Evolutionary conservation across 805 yeast species (phyloP).

Genomic region (Teunomyces gatunensis): DNA sequence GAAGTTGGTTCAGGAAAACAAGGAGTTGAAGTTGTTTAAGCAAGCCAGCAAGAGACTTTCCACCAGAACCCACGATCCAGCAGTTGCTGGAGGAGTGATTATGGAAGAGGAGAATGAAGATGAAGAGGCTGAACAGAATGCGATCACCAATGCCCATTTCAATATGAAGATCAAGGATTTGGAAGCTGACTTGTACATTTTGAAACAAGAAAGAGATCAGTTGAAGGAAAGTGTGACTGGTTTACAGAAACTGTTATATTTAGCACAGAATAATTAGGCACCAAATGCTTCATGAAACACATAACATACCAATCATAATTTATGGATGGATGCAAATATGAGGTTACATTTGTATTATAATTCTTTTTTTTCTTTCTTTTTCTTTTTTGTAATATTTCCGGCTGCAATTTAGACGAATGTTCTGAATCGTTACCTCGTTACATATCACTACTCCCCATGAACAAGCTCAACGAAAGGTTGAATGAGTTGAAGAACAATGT

Average conservation of each 20-base stretch:
- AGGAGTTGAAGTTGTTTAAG: slow-evolving; percentile 58
- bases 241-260: slow-evolving; percentile 56
- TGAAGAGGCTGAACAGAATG: slow-evolving; percentile 9
- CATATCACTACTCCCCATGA: slow-evolving; percentile 8
- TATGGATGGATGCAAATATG: no score
- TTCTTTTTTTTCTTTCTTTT: background rate
- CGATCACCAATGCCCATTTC: slow-evolving; percentile 51
- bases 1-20: slow-evolving; percentile 61
- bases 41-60: slow-evolving; percentile 39
- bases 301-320: no score
- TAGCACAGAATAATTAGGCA: slow-evolving; percentile 11
- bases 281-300: background rate
- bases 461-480: slow-evolving; percentile 15
- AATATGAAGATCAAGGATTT: slow-evolving; percentile 76
- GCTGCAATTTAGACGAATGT: slow-evolving; percentile 1
- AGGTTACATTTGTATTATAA: no score
- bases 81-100: slow-evolving; percentile 10
- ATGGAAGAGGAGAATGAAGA: slow-evolving; percentile 23
- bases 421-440: background rate
- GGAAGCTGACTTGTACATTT: slow-evolving; percentile 78
- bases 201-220: slow-evolving; percentile 81
- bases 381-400: background rate
- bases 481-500: slow-evolving; percentile 9
- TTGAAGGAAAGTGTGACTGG: slow-evolving; percentile 58
- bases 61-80: slow-evolving; percentile 27